Conservation (phyloP, 768 basidiomycete species). For the Trametes punicea region DNA sequence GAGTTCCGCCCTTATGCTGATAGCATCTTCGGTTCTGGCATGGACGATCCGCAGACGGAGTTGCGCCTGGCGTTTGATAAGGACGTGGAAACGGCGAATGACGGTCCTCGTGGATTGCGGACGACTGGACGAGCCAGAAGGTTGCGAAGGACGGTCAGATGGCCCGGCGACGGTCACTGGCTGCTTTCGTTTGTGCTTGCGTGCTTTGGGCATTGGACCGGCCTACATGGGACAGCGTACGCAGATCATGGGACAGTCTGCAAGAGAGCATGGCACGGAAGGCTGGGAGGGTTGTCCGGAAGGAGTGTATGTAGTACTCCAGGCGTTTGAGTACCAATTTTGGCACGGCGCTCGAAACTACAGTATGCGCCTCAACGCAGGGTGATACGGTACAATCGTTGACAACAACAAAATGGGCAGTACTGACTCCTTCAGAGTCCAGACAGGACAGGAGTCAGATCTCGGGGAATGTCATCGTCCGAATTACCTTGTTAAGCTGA, state of each 20-base stretch:
- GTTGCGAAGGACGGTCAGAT: slow-evolving; percentile 7
- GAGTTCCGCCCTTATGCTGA: slow-evolving; percentile 33
- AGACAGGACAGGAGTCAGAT: too few relatives aligned
- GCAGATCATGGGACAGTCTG: not conserved
- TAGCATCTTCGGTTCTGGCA: not conserved
- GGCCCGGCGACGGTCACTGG: slow-evolving; percentile 37
- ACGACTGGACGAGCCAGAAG: slow-evolving; percentile 42
- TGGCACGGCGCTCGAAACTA: too few relatives aligned
- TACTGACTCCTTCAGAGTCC: too few relatives aligned
- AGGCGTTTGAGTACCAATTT: too few relatives aligned
- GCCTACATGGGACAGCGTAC: not conserved
- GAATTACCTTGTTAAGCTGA: too few relatives aligned
- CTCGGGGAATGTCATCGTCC: too few relatives aligned
- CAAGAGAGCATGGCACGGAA: not conserved
- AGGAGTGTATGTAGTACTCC: too few relatives aligned
- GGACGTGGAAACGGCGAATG: slow-evolving; percentile 78
- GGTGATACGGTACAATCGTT: too few relatives aligned
- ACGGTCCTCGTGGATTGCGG: slow-evolving; percentile 62
- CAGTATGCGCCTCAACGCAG: too few relatives aligned
- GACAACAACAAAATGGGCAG: too few relatives aligned
- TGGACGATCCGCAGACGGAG: slow-evolving; percentile 39
- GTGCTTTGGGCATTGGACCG: slow-evolving; percentile 37
- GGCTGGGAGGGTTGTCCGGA: too few relatives aligned
- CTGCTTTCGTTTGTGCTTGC: slow-evolving; percentile 40
- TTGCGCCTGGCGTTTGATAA: slow-evolving; percentile 66